Base-by-base conservation (phyloP, 306 rosid species). In the Rubus idaeus region DNA sequence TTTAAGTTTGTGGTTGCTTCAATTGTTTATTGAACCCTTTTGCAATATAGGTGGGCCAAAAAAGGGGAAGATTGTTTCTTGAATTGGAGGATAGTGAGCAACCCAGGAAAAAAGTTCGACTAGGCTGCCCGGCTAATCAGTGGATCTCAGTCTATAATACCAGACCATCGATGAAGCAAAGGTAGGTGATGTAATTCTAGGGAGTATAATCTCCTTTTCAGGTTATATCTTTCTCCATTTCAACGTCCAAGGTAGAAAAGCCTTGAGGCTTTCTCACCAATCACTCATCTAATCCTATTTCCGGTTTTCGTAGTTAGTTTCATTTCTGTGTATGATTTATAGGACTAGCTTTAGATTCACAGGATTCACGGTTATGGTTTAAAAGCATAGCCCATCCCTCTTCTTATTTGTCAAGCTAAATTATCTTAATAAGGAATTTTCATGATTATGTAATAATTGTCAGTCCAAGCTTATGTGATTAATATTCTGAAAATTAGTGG, bases 101-200 rank as follows among this genome's bases (percentile, higher is more conserved):
- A 51, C 82, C 81, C 14, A 82, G 8, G 75, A 82, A 82, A 66
- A 82, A 50, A 74, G 57, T 82, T 77, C 78, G 85, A 74, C 40
- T 66, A 39, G 85, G 85, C 26, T 72, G 44, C 75, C 79, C 85
- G 37, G 82, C 80, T 68, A 77, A 70, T 67, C 85, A 82, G 57
- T 82, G 85, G 85, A 77, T 82, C 71, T 82, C 85, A 21, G 85
- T 82, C 30, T 82, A 82, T 50, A 82, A 82, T 66, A 73, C 52
- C 67, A 73, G 85, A 77, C 50, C 82, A 14, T 62, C 85, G 1
- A 82, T 82, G 85, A 82, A 82, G 79, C 85, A 82, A 71, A 82
- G 85, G 85, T 81, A 77, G 52, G 55, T 81, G 61, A 46, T 71
- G 46, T 26, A 12, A 63, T 10, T 5, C 11, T 3, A 17, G 74